Evolutionary conservation across 768 basidiomycete species (phyloP).

Genomic region (Termitomyces sp.): DNA sequence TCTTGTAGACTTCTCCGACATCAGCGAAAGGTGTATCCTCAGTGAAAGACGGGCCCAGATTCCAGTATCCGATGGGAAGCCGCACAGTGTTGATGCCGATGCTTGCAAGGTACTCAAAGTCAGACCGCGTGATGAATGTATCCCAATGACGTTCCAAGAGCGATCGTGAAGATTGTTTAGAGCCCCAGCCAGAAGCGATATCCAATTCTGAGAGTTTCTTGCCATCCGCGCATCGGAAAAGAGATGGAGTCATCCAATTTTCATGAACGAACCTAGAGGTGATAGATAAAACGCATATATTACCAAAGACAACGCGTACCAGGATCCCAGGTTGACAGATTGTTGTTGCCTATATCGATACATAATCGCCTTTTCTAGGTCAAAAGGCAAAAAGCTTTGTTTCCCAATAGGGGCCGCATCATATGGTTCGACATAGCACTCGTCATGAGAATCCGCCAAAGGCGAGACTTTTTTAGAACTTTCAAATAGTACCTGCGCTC

Average conservation of each 20-base stretch:
- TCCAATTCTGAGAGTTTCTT: slow-evolving; percentile 53
- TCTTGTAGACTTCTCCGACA: slow-evolving; percentile 46
- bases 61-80: slow-evolving; percentile 59
- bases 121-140: slow-evolving; percentile 57
- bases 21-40: slow-evolving; percentile 61
- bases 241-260: slow-evolving; percentile 67
- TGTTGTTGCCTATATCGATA: slow-evolving; percentile 62
- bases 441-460: slow-evolving; percentile 1
- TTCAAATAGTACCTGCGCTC: slow-evolving; percentile 1
- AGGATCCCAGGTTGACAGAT: slow-evolving; percentile 62
- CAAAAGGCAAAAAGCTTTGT: slow-evolving; percentile 42
- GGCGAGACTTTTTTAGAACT: background rate
- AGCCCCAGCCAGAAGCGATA: slow-evolving; percentile 61
- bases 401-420: slow-evolving; percentile 22
- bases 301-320: slow-evolving; percentile 28
- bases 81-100: slow-evolving; percentile 70
- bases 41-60: slow-evolving; percentile 50
- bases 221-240: slow-evolving; percentile 55
- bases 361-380: slow-evolving; percentile 41
- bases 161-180: slow-evolving; percentile 34
- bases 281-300: background rate
- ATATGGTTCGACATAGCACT: slow-evolving; percentile 27
- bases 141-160: slow-evolving; percentile 75
- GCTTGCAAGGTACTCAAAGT: slow-evolving; percentile 61
- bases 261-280: slow-evolving; percentile 62